Percentiles rank a stretch among this genome's conserved stretches.
These are phyloP conservation scores for Immersiella caudata DNA, from an alignment of 495 filamentous ascomycete species.

Conservation along the genomic window DNA sequence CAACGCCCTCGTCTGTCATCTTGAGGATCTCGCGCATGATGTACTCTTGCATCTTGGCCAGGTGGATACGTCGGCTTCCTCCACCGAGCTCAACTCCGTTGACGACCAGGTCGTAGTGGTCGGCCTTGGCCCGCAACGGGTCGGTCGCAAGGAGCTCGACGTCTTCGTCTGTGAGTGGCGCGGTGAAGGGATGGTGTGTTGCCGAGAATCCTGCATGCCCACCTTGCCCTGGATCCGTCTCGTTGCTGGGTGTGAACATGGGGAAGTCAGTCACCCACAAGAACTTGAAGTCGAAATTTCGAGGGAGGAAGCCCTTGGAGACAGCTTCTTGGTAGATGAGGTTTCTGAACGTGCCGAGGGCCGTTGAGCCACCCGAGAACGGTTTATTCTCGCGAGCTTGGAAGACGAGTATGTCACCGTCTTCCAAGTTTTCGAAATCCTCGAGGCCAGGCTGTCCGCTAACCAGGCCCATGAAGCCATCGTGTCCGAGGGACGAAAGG, in stretches of 20 bases:
- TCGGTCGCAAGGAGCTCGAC: slow-evolving; percentile 72
- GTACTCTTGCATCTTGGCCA: slow-evolving; percentile 80
- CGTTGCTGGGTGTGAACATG: slow-evolving; percentile 75
- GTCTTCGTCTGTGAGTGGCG: slow-evolving; percentile 72
- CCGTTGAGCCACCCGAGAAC: slow-evolving; percentile 71
- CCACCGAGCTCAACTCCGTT: slow-evolving; percentile 96
- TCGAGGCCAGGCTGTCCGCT: slow-evolving; percentile 21
- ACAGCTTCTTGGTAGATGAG: slow-evolving; percentile 70
- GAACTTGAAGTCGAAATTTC: slow-evolving; percentile 62
- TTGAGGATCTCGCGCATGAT: slow-evolving; percentile 81
- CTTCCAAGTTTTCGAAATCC: slow-evolving; percentile 32
- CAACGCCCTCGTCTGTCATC: slow-evolving; percentile 62
- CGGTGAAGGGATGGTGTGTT: slow-evolving; percentile 96
- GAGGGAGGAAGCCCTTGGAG: slow-evolving; percentile 56
- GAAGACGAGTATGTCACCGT: slow-evolving; percentile 77
- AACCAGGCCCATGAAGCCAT: slow-evolving; percentile 59
- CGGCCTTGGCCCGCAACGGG: slow-evolving; percentile 71
- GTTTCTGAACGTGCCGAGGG: slow-evolving; percentile 75
- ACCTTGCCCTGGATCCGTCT: slow-evolving; percentile 77
- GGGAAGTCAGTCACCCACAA: slow-evolving; percentile 90
- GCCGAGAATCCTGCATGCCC: slow-evolving; percentile 78
- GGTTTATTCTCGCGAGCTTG: slow-evolving; percentile 71
- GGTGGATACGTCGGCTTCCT: slow-evolving; percentile 90
- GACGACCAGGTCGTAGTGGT: slow-evolving; percentile 93
- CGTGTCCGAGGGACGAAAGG: slow-evolving; percentile 73